Percentiles rank a stretch among this genome's conserved stretches.
Evolutionary conservation across 108 stramenopile genomes (phyloP).

Genomic region (Skeletonema potamos): DNA sequence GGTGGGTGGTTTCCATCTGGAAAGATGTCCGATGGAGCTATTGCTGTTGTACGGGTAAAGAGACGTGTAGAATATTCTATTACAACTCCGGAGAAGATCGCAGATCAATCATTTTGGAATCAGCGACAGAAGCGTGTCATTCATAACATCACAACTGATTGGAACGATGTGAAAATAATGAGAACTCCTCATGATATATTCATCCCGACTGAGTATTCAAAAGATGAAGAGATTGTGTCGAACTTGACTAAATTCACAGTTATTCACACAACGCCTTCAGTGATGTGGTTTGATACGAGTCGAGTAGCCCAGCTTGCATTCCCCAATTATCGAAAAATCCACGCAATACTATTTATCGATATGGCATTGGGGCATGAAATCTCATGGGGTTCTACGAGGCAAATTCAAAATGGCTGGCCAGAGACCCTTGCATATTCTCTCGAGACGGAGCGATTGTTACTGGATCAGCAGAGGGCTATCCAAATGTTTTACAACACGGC

Average conservation of each 20-base stretch:
- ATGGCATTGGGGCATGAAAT: slow-evolving; percentile 31
- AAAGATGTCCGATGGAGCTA: slow-evolving; percentile 5
- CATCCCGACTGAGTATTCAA: slow-evolving; percentile 8
- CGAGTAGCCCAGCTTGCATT: slow-evolving; percentile 67
- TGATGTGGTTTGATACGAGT: slow-evolving; percentile 69
- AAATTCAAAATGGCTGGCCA: slow-evolving; percentile 20
- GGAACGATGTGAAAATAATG: slow-evolving; percentile 12
- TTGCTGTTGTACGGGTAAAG: slow-evolving; percentile 16
- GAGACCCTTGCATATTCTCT: slow-evolving; percentile 18
- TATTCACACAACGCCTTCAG: slow-evolving; percentile 47
- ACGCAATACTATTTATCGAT: slow-evolving; percentile 65
- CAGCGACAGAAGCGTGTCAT: slow-evolving; percentile 4
- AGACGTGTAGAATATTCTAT: slow-evolving; percentile 18
- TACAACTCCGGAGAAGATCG: background rate
- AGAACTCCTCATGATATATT: slow-evolving; percentile 14
- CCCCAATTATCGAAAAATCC: slow-evolving; percentile 49
- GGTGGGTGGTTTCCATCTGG: slow-evolving; percentile 7
- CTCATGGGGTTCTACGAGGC: background rate
- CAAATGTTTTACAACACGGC: slow-evolving; percentile 50
- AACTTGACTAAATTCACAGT: slow-evolving; percentile 34
- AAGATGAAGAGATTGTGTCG: slow-evolving; percentile 15
- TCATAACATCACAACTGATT: slow-evolving; percentile 32
- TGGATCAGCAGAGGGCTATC: slow-evolving; percentile 31
- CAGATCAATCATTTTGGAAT: slow-evolving; percentile 4
- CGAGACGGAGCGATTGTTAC: slow-evolving; percentile 10